Evolutionary conservation across 1,139 yeast genomes (phyloP).

Genomic region (Hanseniaspora uvarum): DNA sequence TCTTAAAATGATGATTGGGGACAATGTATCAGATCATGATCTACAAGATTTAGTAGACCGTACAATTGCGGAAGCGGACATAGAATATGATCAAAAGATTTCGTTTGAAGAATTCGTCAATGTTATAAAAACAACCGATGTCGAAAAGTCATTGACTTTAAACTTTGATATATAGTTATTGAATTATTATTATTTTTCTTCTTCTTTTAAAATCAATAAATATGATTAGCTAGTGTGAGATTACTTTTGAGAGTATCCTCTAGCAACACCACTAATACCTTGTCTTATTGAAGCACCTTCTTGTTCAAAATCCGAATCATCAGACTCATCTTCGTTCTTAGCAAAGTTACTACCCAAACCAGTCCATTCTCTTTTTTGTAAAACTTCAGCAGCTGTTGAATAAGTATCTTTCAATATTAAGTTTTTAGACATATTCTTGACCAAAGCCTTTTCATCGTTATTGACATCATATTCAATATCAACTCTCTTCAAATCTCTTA

Average conservation of each 20-base stretch:
- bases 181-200: not conserved
- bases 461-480: conserved; percentile 38
- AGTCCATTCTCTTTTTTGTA: conserved; percentile 72
- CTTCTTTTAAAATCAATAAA: not conserved
- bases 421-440: conserved; percentile 49
- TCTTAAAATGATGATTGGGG: conserved; percentile 94
- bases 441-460: conserved; percentile 35
- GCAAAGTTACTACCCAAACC: conserved; percentile 82
- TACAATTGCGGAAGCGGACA: conserved; percentile 89
- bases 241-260: conserved; percentile 46
- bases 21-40: conserved; percentile 73
- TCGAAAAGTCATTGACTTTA: conserved; percentile 49
- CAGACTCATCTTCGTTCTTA: conserved; percentile 29
- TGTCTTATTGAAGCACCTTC: conserved; percentile 68
- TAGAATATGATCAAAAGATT: conserved; percentile 80
- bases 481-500: conserved; percentile 56
- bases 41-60: conserved; percentile 92
- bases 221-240: not conserved
- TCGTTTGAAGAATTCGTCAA: conserved; percentile 77
- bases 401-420: conserved; percentile 65
- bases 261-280: conserved; percentile 79
- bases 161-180: conserved; percentile 26
- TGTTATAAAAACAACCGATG: conserved; percentile 58
- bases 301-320: conserved; percentile 32
- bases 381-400: conserved; percentile 73